Evolutionary conservation across 1,284 basidiomycete species (phyloP).

Genomic region (Puccinia triticina): DNA sequence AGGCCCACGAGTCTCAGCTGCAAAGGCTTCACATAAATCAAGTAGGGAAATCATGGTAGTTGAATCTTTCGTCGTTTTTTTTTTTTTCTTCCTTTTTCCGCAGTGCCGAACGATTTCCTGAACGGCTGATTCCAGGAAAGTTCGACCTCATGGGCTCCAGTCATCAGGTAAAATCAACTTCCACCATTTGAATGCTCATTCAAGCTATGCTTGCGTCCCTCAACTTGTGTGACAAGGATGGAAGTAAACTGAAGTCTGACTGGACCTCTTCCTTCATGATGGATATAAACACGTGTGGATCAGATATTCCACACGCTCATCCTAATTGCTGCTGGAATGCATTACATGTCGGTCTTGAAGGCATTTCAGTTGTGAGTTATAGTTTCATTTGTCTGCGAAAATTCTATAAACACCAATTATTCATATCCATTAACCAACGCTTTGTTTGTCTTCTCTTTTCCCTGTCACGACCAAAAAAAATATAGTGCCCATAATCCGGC

Average conservation of each 20-base stretch:
- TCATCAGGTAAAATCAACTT: slow-evolving; percentile 63
- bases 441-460: not conserved
- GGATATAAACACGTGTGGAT: not conserved
- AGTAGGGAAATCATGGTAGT: slow-evolving; percentile 54
- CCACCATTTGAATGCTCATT: not conserved
- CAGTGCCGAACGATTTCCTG: slow-evolving; percentile 75
- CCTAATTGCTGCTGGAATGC: slow-evolving; percentile 28
- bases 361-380: slow-evolving; percentile 31
- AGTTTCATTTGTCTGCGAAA: not conserved
- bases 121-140: slow-evolving; percentile 73
- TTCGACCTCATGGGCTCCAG: slow-evolving; percentile 80
- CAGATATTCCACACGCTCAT: slow-evolving; percentile 38
- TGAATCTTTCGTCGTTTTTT: not conserved
- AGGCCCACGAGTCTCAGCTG: not conserved
- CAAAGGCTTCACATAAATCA: slow-evolving; percentile 51
- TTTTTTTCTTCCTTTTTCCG: slow-evolving; percentile 55
- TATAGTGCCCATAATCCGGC: not conserved
- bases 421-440: not conserved
- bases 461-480: not conserved
- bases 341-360: slow-evolving; percentile 38
- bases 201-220: not conserved
- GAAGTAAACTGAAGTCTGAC: not conserved
- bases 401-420: not conserved
- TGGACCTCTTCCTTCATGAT: not conserved
- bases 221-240: not conserved